phyloP scores from a whole-genome alignment of 139 green algal genomes.

The Tetradesmus obliquus region DNA sequence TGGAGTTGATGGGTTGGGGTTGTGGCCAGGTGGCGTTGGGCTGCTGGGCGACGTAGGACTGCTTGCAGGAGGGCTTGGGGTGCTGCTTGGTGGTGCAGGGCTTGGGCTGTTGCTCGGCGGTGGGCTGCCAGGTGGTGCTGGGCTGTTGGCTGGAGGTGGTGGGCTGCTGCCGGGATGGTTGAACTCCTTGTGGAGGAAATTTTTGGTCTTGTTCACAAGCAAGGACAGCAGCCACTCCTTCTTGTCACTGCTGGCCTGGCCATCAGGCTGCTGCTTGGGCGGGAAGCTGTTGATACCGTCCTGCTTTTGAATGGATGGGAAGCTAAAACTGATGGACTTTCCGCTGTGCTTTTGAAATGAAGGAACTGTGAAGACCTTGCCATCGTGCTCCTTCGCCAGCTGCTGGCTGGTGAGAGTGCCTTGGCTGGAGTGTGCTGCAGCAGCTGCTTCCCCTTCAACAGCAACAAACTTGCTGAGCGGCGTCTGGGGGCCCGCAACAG shows the following conservation, averaged over 20 bases:
- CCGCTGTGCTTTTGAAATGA: neutral
- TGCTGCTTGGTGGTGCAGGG: neutral
- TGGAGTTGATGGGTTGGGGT: neutral
- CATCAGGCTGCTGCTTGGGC: neutral
- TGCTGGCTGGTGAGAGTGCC: neutral
- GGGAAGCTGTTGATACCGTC: neutral
- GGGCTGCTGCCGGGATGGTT: too few relatives aligned
- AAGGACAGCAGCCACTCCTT: neutral
- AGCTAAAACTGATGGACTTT: neutral
- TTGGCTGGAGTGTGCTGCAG: neutral
- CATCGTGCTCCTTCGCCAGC: neutral
- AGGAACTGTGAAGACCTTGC: neutral
- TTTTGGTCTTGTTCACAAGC: neutral
- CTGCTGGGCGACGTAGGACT: neutral
- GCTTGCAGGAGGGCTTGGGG: neutral
- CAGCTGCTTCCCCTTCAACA: neutral
- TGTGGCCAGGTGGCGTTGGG: neutral
- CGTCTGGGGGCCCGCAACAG: neutral
- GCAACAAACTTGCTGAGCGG: neutral
- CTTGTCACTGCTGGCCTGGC: neutral
- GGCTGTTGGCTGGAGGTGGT: too few relatives aligned
- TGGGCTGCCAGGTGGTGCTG: neutral
- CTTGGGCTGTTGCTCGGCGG: neutral
- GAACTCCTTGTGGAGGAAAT: neutral
- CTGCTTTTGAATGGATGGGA: neutral